Evolutionary conservation across 2,329 filamentous ascomycete genomes (phyloP).

Genomic region (Pestalotiopsis fici): DNA sequence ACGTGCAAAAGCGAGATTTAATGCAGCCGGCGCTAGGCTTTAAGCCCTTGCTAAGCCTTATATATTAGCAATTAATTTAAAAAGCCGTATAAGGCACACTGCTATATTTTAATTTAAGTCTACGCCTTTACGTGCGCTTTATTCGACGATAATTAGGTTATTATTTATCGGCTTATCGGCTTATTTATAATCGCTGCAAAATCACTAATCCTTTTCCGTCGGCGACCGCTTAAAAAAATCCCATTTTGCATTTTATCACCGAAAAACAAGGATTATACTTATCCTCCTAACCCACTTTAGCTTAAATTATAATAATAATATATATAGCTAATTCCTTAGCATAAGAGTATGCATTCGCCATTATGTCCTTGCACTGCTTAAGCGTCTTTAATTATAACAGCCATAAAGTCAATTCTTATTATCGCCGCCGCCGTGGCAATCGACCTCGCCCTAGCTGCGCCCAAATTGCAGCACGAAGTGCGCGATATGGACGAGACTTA

Average conservation of each 20-base stretch:
- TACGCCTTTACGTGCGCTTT: neutral
- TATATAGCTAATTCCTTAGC: neutral
- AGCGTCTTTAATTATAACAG: neutral
- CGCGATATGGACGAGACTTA: constrained; percentile 7
- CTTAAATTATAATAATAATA: neutral
- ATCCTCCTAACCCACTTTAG: neutral
- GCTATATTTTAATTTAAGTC: neutral
- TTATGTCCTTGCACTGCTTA: neutral
- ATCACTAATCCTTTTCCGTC: neutral
- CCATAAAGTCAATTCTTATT: neutral
- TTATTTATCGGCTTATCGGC: neutral
- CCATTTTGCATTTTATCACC: neutral
- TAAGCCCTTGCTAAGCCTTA: neutral
- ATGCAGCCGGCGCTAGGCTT: neutral
- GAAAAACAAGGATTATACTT: neutral
- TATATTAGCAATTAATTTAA: neutral
- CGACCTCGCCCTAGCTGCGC: neutral
- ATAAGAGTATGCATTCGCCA: neutral
- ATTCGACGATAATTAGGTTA: neutral
- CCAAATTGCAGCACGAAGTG: neutral
- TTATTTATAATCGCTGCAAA: neutral
- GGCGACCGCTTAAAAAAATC: neutral
- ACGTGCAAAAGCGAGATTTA: constrained; percentile 2
- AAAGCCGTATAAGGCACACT: neutral
- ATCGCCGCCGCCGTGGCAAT: neutral